Evolutionary conservation across 2,329 filamentous ascomycete genomes (phyloP), one percentile per base, ranked within the genome.

Genomic region (Fusarium sp.): DNA sequence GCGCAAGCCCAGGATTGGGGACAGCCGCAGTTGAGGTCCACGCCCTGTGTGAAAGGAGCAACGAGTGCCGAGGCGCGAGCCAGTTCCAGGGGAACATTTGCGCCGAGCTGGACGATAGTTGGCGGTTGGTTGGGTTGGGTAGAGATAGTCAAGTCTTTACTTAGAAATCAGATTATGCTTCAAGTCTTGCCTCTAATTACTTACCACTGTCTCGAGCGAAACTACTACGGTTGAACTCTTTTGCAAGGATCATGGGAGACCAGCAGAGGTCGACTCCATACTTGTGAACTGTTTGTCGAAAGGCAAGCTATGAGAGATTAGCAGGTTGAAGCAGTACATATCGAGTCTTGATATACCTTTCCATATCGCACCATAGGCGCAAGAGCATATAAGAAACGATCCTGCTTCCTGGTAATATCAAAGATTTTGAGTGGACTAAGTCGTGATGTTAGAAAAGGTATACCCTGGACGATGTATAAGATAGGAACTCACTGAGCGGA

Each of bases 1-100:
- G 89, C 86, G 73, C 90, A 90, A 0, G 90, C 90, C 90, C 90
- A 92, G 8, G 86, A 87, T 78, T 93, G 90, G 10, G 90, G 90
- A 74, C 90, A 93, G 13, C 90, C 90, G 77, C 90, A 93, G 80
- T 92, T 92, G 42, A 92, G 82, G 72, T 92, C 89, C 5, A 92
- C 85, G 67, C 90, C 90, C 72, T 85, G 85, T 54, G 88, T 86
- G 75, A 82, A 88, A 3, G 90, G 89, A 0, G 84, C 86, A 4
- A 88, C 87, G 49, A 92, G 84, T 23, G 85, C 82, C 0, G 89
- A 85, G 13, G 90, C 89, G 30, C 89, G 84, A 16, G 87, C 83
- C 45, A 92, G 83, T 75, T 93, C 90, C 6, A 83, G 74, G 9
- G 89, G 84, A 7, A 83, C 84, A 71, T 88, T 90, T 67, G 88